Conservation (phyloP, 2,329 filamentous ascomycete species). For the Pseudocercospora cruenta region DNA sequence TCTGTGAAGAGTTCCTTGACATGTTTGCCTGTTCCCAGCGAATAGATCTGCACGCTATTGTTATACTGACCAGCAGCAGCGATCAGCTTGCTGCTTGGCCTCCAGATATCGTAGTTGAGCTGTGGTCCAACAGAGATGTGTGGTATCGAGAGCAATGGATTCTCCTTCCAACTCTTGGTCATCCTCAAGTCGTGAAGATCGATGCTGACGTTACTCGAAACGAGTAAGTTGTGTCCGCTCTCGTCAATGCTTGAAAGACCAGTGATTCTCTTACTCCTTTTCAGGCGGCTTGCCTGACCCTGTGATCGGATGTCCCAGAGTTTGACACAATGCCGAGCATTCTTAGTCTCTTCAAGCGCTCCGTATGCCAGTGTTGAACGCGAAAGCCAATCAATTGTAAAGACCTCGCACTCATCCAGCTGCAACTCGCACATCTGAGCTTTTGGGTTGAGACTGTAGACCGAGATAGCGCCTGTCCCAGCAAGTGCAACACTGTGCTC, state of each 20-base stretch:
- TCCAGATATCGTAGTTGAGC: slow-evolving; percentile 11
- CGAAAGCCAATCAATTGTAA: slow-evolving; percentile 20
- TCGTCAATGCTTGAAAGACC: slow-evolving; percentile 14
- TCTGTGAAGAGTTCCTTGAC: slow-evolving; percentile 20
- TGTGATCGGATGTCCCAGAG: slow-evolving; percentile 25
- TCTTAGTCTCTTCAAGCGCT: neutral
- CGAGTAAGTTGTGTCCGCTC: slow-evolving; percentile 19
- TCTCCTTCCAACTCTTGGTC: neutral
- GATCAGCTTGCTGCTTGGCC: slow-evolving; percentile 16
- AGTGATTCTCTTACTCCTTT: slow-evolving; percentile 12
- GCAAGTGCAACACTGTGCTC: neutral
- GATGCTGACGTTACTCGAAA: slow-evolving; percentile 25
- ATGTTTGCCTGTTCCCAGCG: slow-evolving; percentile 24
- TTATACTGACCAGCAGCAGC: slow-evolving; percentile 30
- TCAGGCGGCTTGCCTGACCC: slow-evolving; percentile 3
- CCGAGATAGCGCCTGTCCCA: neutral
- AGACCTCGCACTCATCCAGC: slow-evolving; percentile 12
- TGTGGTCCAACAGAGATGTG: slow-evolving; percentile 11
- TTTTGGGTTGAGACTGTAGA: neutral
- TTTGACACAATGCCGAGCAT: slow-evolving; percentile 13
- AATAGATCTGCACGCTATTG: slow-evolving; percentile 29
- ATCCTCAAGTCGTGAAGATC: slow-evolving; percentile 27
- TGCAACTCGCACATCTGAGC: neutral
- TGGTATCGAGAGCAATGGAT: slow-evolving; percentile 21
- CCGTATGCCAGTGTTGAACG: slow-evolving; percentile 18